Evolutionary conservation across 768 basidiomycete genomes (phyloP), one percentile per base, ranked within the genome.

Genomic region (Hygrophorus russula): DNA sequence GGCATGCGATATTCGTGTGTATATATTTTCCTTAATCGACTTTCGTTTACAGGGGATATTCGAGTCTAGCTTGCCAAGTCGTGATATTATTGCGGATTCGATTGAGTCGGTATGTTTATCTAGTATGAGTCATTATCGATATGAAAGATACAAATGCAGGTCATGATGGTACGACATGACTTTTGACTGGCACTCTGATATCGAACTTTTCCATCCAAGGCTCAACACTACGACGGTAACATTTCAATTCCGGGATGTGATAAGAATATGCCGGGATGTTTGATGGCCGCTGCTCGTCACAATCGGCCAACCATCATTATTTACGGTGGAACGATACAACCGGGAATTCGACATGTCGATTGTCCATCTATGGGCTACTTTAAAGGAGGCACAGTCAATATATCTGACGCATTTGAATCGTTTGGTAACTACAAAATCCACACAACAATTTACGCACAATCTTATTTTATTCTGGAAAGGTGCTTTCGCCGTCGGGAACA

Each of bases 231-330:
- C 52, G 89, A 92, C 48, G 88, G 76, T 10, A 88, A 89, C 53
- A 87, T 91, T 51, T 77, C 83, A 4, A 71, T 90, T 42, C 89
- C 89, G 13, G 87, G 88, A 44, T 91, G 88, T 51, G 88, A 91
- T 62, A 91, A 91, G 66, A 91, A 91, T 56, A 90, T 91, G 89
- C 88, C 88, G 7, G 89, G 86, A 13, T 85, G 82, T 56, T 69
- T 89, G 45, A 87, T 92, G 56, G 89, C 89, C 12, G 88, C 88
- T 1, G 82, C 68, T 31, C 78, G 89, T 41, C 82, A 89, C 64
- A 91, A 92, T 56, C 74, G 88, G 5, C 89, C 89, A 1, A 90
- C 89, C 1, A 77, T 92, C 54, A 82, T 90, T 43, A 72, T 92
- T 10, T 92, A 91, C 63, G 79, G 89, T 12, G 89, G 89, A 4